Conservation (phyloP, 805 yeast genomes). For the Komagataella mondaviorum region DNA sequence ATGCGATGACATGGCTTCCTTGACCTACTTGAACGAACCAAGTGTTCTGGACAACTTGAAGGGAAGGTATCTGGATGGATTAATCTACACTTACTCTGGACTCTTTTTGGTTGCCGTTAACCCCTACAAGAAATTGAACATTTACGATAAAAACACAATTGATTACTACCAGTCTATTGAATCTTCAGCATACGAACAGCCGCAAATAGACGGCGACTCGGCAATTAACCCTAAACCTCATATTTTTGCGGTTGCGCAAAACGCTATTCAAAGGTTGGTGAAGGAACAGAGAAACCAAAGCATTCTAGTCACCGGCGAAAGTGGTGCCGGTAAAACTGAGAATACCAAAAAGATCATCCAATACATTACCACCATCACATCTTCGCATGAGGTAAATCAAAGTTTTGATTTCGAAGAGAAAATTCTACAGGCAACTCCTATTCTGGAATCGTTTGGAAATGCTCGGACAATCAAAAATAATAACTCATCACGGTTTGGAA, state of each 20-base stretch:
- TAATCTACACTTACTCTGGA: conserved; percentile 91
- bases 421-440: conserved; percentile 89
- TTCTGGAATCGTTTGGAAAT: conserved; percentile 91
- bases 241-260: conserved; percentile 81
- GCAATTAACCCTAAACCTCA: conserved; percentile 49
- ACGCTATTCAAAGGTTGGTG: conserved; percentile 66
- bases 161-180: conserved; percentile 29
- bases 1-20: conserved; percentile 90
- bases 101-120: conserved; percentile 89
- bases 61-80: conserved; percentile 61
- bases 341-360: conserved; percentile 92
- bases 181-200: conserved; percentile 3
- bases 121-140: conserved; percentile 68
- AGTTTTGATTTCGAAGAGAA: conserved; percentile 55
- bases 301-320: conserved; percentile 94
- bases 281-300: conserved; percentile 68
- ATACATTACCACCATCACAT: conserved; percentile 69
- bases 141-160: conserved; percentile 51
- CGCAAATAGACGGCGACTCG: not conserved
- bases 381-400: conserved; percentile 9
- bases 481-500: conserved; percentile 94
- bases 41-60: conserved; percentile 81
- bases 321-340: conserved; percentile 98
- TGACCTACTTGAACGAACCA: conserved; percentile 90
- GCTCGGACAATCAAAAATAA: conserved; percentile 91